Base-by-base conservation (phyloP, 1,139 yeast genomes). In the Taphrina populina region DNA sequence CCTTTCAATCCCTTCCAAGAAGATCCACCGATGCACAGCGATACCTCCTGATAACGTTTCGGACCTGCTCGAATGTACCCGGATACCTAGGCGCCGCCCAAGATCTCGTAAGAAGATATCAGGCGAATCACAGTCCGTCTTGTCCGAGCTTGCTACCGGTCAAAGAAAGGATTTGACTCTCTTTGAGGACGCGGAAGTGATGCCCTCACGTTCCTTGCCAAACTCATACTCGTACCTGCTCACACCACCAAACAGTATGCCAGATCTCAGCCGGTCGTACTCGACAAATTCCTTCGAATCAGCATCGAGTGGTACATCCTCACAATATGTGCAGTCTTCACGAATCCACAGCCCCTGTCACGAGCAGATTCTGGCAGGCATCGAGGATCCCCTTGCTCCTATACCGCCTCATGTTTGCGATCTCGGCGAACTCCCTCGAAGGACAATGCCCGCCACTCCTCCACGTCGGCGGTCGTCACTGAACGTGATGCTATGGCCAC, bases 231-330 rank as follows among this genome's bases (percentile, higher is more conserved):
- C 36, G 4, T 49, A 21, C 23, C 33, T 49, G 17, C 20, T 49
- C 46, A 49, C 54, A 15, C 54, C 54, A 5, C 54, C 54, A 4
- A 41, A 39, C 34, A 49, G 54, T 19, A 21, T 49, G 5, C 54
- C 54, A 5, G 24, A 21, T 10, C 37, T 49, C 3, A 19, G 43
- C 33, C 11, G 54, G 32, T 49, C 54, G 6, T 39, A n/a, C 7
- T 49, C 54, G 7, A n/a, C 34, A 20, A 34, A 39, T 23, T 49
- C 54, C 8, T 15, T 49, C 7, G 54, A 37, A 19, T 37, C 54
- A 5, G 35, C 27, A 2, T 23, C 21, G 5, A 30, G 39, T 13
- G 7, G 21, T 7, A 10, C 29, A 1, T 37, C 46, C 8, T 37
- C 46, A 17, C 39, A 21, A 7, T 13, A 15, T 20, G 36, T 17